Evolutionary conservation across 2,329 filamentous ascomycete genomes (phyloP), one percentile per base, ranked within the genome.

Genomic region (Penicillium sp.): DNA sequence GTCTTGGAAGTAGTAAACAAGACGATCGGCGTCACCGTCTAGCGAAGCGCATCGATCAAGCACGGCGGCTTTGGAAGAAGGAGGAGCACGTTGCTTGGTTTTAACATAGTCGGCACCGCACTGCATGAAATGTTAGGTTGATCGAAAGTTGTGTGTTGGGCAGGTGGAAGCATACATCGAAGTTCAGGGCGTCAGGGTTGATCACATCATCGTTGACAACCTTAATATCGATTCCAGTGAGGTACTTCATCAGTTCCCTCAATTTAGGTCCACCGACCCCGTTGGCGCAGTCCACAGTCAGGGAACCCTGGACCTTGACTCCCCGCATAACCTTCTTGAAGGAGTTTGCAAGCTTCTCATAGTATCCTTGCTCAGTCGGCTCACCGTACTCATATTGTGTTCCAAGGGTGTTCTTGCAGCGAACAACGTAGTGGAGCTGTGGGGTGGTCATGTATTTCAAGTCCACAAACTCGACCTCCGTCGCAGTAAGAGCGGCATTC

Each of bases 51-150:
- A 93, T 57, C 94, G 88, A 61, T 89, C 88, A 53, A 89, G 86
- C 1, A 85, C 82, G 32, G 85, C 82, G 42, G 89, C 89, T 72
- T 92, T 91, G 52, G 91, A 93, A 31, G 80, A 88, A 40, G 89
- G 89, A 50, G 94, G 94, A 57, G 91, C 89, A 61, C 92, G 86
- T 79, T 99, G 94, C 77, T 91, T 91, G 18, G 94, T 97, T 81
- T 99, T 99, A 76, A 99, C 94, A 67, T 86, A 97, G 76, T 99
- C 94, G 70, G 94, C 94, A 74, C 94, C 94, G 70, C 90, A 96
- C 86, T 95, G 26, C 57, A 60, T 53, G 35, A 48, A 35, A 16
- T 57, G 60, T 72, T 61, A 67, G 52, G 16, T 8, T 54, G 24
- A 14, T 35, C 10, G n/a, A 52, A 37, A 49, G 43, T 20, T 42